Evolutionary conservation across 1,284 basidiomycete species (phyloP).

Genomic region (Agroathelia rolfsii): DNA sequence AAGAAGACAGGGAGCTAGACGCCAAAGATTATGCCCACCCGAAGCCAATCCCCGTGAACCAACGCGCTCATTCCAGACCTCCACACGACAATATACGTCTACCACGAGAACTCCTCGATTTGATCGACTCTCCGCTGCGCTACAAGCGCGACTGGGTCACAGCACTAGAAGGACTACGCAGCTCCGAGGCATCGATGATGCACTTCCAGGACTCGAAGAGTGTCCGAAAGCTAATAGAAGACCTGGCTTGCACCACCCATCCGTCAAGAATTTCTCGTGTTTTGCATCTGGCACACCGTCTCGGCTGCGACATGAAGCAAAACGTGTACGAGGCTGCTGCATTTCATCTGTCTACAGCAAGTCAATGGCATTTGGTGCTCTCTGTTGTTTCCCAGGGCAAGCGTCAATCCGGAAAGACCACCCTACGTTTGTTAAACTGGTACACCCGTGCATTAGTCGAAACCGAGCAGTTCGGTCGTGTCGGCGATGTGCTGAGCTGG

Average conservation of each 20-base stretch:
- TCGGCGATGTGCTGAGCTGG: constrained; percentile 36
- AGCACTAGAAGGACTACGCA: constrained; percentile 14
- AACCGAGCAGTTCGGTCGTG: constrained; percentile 32
- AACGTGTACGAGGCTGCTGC: constrained; percentile 50
- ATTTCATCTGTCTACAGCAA: constrained; percentile 32
- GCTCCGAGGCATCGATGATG: constrained; percentile 19
- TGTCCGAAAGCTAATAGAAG: constrained; percentile 32
- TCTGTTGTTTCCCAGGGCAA: constrained; percentile 35
- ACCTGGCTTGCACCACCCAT: constrained; percentile 29
- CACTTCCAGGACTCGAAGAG: constrained; percentile 29
- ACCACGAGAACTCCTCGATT: constrained; percentile 17
- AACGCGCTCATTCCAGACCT: no score
- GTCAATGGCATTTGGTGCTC: constrained; percentile 42
- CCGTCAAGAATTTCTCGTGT: constrained; percentile 32
- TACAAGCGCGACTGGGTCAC: constrained; percentile 3
- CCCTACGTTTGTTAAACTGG: constrained; percentile 58
- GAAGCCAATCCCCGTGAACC: no score
- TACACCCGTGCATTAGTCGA: constrained; percentile 48
- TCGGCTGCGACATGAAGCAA: constrained; percentile 39
- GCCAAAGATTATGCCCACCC: no score
- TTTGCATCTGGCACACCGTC: constrained; percentile 34
- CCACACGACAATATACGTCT: no score
- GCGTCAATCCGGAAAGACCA: constrained; percentile 35
- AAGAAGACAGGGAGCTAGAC: no score
- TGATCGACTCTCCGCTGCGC: constrained; percentile 17